Percentiles rank a stretch among this genome's conserved stretches.
These are phyloP conservation scores for Boletus fagicola DNA, from an alignment of 768 basidiomycete genomes.

Conservation along the genomic window DNA sequence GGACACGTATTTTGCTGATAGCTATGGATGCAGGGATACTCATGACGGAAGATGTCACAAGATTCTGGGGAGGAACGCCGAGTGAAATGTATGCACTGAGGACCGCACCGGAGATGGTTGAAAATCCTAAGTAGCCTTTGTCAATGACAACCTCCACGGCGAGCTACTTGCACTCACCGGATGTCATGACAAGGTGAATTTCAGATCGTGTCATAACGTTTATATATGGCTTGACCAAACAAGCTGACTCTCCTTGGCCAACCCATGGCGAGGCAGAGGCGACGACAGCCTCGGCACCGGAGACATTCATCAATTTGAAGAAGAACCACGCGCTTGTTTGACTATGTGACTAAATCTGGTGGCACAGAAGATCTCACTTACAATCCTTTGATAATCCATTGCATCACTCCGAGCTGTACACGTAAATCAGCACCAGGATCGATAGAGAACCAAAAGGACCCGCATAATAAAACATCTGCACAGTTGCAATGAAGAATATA, in stretches of 20 bases:
- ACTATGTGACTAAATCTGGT: not conserved
- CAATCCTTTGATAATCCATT: slow-evolving; percentile 90
- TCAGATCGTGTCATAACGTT: slow-evolving; percentile 84
- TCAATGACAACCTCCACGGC: slow-evolving; percentile 1
- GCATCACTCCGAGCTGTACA: slow-evolving; percentile 74
- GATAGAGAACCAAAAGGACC: not conserved
- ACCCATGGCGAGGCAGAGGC: slow-evolving; percentile 93
- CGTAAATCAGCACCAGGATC: not conserved
- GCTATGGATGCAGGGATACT: slow-evolving; percentile 93
- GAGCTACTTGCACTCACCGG: slow-evolving; percentile 43
- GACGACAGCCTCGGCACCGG: slow-evolving; percentile 93
- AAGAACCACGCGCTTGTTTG: slow-evolving; percentile 79
- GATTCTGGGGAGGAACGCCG: slow-evolving; percentile 75
- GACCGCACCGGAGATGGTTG: slow-evolving; percentile 90
- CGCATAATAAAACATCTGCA: slow-evolving; percentile 85
- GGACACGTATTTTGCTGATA: slow-evolving; percentile 84
- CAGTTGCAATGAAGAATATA: slow-evolving; percentile 92
- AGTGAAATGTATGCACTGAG: slow-evolving; percentile 78
- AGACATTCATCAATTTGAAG: slow-evolving; percentile 87
- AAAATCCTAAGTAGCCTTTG: slow-evolving; percentile 51
- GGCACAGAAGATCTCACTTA: slow-evolving; percentile 33
- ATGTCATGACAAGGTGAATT: slow-evolving; percentile 86
- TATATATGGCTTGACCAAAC: slow-evolving; percentile 80
- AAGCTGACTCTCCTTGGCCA: slow-evolving; percentile 87
- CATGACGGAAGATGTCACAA: slow-evolving; percentile 90